Conservation (phyloP, 2,329 filamentous ascomycete genomes). For the Epichloe typhina region DNA sequence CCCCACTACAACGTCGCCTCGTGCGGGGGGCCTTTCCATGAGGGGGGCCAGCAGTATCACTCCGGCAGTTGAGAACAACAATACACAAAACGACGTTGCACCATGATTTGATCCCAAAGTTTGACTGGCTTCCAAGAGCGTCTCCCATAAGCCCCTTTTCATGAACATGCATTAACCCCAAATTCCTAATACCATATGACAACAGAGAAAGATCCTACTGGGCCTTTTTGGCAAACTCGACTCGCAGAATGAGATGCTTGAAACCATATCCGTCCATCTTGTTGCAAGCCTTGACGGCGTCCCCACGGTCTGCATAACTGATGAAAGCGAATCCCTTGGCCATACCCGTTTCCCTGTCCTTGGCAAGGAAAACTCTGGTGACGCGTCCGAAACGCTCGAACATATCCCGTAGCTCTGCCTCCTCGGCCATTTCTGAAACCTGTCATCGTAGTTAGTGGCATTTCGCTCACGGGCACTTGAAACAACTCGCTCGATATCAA, state of each 20-base stretch:
- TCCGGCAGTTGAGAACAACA: neutral
- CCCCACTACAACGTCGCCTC: no score
- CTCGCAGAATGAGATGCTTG: conserved; percentile 73
- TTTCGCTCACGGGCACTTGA: conserved; percentile 10
- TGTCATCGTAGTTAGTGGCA: conserved; percentile 23
- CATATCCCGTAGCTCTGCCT: conserved; percentile 89
- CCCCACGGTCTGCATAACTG: conserved; percentile 79
- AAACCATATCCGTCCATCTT: conserved; percentile 97
- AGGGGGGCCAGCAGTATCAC: neutral
- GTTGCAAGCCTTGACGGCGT: conserved; percentile 84
- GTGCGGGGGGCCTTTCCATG: no score
- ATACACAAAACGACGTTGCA: neutral
- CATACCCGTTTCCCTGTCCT: conserved; percentile 89
- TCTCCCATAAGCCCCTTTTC: neutral
- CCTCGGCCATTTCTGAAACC: conserved; percentile 96
- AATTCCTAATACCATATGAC: neutral
- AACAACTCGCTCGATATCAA: neutral
- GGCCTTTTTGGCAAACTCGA: conserved; percentile 77
- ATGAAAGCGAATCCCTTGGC: conserved; percentile 99
- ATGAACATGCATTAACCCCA: conserved; percentile 4
- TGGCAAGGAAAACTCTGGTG: conserved; percentile 93
- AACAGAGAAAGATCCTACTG: conserved; percentile 18
- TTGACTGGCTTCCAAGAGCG: neutral
- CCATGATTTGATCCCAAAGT: neutral
- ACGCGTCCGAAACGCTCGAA: conserved; percentile 96